A percentile compares a stretch with the other conserved stretches of the same genome.
Evolutionary conservation across 148 eudicot species (phyloP).

Genomic region (Selenicereus undatus): DNA sequence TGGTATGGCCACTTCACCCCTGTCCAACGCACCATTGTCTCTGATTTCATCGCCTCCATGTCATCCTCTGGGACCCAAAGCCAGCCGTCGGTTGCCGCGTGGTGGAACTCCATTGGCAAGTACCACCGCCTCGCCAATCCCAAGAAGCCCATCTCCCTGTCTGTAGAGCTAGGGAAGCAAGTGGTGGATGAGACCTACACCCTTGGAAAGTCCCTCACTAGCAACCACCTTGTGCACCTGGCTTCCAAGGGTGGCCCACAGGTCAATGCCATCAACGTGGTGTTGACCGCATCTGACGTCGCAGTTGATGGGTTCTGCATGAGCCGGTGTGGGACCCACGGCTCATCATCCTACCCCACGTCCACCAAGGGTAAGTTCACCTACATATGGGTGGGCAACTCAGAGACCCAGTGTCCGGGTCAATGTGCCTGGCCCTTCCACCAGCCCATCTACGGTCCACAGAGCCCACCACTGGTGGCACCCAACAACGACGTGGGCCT

Average conservation of each 20-base stretch:
- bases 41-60: slow-evolving; percentile 37
- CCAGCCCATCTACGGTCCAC: slow-evolving; percentile 64
- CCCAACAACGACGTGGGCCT: slow-evolving; percentile 63
- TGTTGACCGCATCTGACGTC: slow-evolving; percentile 45
- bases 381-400: slow-evolving; percentile 56
- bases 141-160: slow-evolving; percentile 9
- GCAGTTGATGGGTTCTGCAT: slow-evolving; percentile 38
- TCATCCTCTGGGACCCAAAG: neutral
- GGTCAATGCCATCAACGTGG: slow-evolving; percentile 30
- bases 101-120: slow-evolving; percentile 37
- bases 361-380: slow-evolving; percentile 13
- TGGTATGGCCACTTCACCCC: slow-evolving; percentile 45
- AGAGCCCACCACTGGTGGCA: slow-evolving; percentile 48
- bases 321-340: slow-evolving; percentile 49
- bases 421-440: slow-evolving; percentile 67
- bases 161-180: slow-evolving; percentile 25
- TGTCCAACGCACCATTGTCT: slow-evolving; percentile 31
- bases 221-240: slow-evolving; percentile 9
- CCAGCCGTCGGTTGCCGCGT: slow-evolving; percentile 30
- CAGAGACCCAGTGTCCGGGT: slow-evolving; percentile 62
- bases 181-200: slow-evolving; percentile 26
- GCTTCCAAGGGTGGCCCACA: slow-evolving; percentile 27
- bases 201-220: slow-evolving; percentile 34
- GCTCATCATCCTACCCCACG: slow-evolving; percentile 14
- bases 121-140: slow-evolving; percentile 26